phyloP scores from a whole-genome alignment of 768 basidiomycete genomes.

The Sporobolomyces pararoseus region DNA sequence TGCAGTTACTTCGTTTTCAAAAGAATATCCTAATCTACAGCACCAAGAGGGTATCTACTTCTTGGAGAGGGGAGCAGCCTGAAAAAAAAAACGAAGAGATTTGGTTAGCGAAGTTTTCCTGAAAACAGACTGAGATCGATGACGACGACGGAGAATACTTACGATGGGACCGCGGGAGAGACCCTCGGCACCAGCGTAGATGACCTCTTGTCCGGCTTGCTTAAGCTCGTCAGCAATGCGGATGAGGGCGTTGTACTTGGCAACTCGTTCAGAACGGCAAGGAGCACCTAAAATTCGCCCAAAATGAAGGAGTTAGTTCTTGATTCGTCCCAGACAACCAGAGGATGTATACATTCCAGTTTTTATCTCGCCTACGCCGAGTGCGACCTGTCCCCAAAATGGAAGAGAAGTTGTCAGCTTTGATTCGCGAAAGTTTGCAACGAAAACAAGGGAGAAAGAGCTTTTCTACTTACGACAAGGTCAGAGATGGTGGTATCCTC shows the following conservation, averaged over 20 bases:
- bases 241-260: conserved; percentile 70
- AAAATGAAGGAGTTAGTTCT: too few relatives aligned
- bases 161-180: conserved; percentile 33
- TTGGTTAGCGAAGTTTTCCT: not conserved
- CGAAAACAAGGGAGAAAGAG: conserved; percentile 19
- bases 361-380: not conserved
- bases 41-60: conserved; percentile 2
- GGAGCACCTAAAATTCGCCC: conserved; percentile 57
- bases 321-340: too few relatives aligned
- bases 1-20: conserved; percentile 12
- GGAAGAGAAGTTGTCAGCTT: too few relatives aligned
- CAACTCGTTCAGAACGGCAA: conserved; percentile 90
- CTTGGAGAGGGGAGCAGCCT: conserved; percentile 28
- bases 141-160: not conserved
- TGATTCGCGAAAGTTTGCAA: too few relatives aligned
- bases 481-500: conserved; percentile 53
- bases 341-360: too few relatives aligned
- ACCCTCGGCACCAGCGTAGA: conserved; percentile 21
- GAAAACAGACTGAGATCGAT: not conserved
- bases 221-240: conserved; percentile 82
- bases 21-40: not conserved
- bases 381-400: not conserved
- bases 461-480: conserved; percentile 4
- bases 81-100: not conserved
- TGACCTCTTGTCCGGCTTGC: conserved; percentile 10